These are phyloP conservation scores for Galeopsis tetrahit DNA, from an alignment of 257 asterid species.

Conservation along the genomic window DNA sequence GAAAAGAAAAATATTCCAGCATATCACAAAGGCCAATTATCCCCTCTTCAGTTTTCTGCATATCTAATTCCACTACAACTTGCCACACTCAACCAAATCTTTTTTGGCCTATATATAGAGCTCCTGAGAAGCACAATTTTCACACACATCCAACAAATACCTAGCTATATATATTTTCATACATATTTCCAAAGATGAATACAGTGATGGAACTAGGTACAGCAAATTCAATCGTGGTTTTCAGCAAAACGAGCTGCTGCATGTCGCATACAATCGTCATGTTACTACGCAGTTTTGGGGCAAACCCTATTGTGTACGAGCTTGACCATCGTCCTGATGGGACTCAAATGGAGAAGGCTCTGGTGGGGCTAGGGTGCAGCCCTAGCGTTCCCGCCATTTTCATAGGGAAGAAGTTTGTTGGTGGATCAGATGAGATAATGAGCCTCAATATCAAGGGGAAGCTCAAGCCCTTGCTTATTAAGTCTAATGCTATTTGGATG, in stretches of 20 bases:
- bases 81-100: not conserved
- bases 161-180: not conserved
- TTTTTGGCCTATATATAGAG: constrained; percentile 6
- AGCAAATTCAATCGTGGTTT: constrained; percentile 56
- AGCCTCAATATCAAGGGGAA: constrained; percentile 58
- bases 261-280: constrained; percentile 53
- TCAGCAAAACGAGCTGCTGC: constrained; percentile 65
- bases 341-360: constrained; percentile 50
- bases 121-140: not conserved
- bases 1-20: constrained; percentile 23
- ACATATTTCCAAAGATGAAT: constrained; percentile 38
- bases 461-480: constrained; percentile 30
- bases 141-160: not conserved
- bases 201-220: constrained; percentile 47
- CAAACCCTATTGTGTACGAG: constrained; percentile 50
- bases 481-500: too few relatives aligned
- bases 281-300: constrained; percentile 57
- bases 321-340: constrained; percentile 53
- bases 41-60: constrained; percentile 25
- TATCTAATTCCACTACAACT: constrained; percentile 24
- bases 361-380: constrained; percentile 51
- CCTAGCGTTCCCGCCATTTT: constrained; percentile 67
- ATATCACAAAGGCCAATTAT: constrained; percentile 22
- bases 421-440: constrained; percentile 69
- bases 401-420: constrained; percentile 52